Conservation (phyloP, 2,329 filamentous ascomycete genomes). For the Pleurostoma richardsiae region DNA sequence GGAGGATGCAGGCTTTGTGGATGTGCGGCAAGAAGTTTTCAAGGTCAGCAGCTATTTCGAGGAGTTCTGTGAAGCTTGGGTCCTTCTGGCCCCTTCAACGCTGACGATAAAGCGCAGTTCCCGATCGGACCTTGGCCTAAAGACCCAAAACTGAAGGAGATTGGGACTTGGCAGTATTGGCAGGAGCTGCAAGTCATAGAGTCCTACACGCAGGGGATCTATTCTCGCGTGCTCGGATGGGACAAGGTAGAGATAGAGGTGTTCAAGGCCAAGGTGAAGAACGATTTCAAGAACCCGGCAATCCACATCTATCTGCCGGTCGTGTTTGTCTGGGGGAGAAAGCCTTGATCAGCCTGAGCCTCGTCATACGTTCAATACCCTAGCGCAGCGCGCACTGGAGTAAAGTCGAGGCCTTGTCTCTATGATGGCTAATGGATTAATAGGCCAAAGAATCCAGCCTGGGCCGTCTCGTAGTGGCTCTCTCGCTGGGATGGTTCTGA, state of each 20-base stretch:
- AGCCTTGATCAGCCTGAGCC: constrained; percentile 1
- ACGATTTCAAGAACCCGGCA: constrained; percentile 9
- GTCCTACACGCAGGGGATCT: constrained; percentile 34
- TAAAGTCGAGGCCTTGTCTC: no score
- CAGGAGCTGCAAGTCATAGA: constrained; percentile 33
- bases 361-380: not conserved
- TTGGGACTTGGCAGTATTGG: constrained; percentile 35
- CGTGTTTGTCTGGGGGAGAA: constrained; percentile 13
- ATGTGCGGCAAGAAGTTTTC: not conserved
- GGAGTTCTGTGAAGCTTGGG: not conserved
- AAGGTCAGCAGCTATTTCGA: not conserved
- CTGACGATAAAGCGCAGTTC: constrained; percentile 21
- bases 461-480: no score
- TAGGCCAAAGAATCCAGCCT: not conserved
- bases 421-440: no score
- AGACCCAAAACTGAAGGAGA: constrained; percentile 31
- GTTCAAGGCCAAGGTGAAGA: constrained; percentile 25
- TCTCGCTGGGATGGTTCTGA: no score
- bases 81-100: constrained; percentile 21
- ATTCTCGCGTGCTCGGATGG: constrained; percentile 28
- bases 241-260: constrained; percentile 26
- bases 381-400: no score
- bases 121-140: constrained; percentile 41
- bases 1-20: not conserved
- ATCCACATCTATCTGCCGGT: constrained; percentile 13